These are phyloP conservation scores for Penicillium sp. DNA, from an alignment of 2,329 filamentous ascomycete species.

Conservation along the genomic window DNA sequence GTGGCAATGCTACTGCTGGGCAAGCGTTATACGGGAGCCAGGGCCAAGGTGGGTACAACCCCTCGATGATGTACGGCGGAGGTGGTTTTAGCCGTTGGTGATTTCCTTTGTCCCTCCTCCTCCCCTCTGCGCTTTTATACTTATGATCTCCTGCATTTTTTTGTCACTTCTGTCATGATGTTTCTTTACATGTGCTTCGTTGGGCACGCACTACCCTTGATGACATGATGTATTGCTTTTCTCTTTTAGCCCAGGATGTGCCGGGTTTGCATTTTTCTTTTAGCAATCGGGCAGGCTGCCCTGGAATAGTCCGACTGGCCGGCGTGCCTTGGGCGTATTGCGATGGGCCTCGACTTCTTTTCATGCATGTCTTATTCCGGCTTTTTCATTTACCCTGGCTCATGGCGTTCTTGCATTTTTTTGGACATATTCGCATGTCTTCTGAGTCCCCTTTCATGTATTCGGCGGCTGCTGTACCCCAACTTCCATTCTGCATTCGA, in stretches of 20 bases:
- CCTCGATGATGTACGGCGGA: conserved; percentile 77
- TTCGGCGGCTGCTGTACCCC: conserved; percentile 36
- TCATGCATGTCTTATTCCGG: conserved; percentile 26
- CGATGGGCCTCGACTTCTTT: conserved; percentile 29
- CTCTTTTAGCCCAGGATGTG: conserved; percentile 23
- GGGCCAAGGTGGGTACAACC: conserved; percentile 88
- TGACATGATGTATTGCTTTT: conserved; percentile 36
- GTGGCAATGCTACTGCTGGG: conserved; percentile 71
- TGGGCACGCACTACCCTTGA: conserved; percentile 27
- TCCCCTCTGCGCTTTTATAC: conserved; percentile 21
- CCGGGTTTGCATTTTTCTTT: conserved; percentile 31
- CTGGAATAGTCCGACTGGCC: conserved; percentile 35
- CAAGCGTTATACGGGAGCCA: conserved; percentile 90
- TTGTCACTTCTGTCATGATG: conserved; percentile 20
- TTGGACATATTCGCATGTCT: conserved; percentile 39
- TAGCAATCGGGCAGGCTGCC: conserved; percentile 37
- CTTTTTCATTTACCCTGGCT: conserved; percentile 23
- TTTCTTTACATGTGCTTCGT: conserved; percentile 29
- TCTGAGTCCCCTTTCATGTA: conserved; percentile 30
- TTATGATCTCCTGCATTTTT: conserved; percentile 20
- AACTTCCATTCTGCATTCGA: conserved; percentile 39
- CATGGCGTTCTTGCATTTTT: conserved; percentile 40
- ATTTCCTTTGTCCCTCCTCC: conserved; percentile 22
- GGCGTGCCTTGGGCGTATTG: conserved; percentile 43
- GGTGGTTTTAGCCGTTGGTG: conserved; percentile 72